Conservation (phyloP, 2,329 filamentous ascomycete genomes). For the Dichotomopilus funicola region DNA sequence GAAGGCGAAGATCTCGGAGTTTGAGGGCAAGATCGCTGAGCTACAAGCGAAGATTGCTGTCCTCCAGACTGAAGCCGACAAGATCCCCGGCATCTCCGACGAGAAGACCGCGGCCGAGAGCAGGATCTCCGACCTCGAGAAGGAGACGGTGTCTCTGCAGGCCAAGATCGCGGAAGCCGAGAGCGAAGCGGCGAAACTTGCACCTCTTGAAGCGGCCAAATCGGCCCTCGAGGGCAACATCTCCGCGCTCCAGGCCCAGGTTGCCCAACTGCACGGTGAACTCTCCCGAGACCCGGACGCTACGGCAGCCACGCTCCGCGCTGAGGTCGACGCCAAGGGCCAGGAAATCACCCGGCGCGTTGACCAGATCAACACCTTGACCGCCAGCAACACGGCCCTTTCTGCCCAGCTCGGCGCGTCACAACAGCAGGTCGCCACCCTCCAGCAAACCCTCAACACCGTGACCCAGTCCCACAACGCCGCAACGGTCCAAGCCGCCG, state of each 20-base stretch:
- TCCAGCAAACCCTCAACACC: slow-evolving; percentile 16
- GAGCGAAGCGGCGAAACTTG: slow-evolving; percentile 17
- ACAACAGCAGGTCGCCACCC: slow-evolving; percentile 18
- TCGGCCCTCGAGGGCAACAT: slow-evolving; percentile 16
- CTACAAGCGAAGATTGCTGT: slow-evolving; percentile 17
- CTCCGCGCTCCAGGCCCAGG: slow-evolving; percentile 17
- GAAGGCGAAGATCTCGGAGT: slow-evolving; percentile 16
- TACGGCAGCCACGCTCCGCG: slow-evolving; percentile 16
- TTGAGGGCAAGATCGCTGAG: slow-evolving; percentile 18
- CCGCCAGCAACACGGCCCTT: slow-evolving; percentile 19
- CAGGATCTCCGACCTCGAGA: slow-evolving; percentile 18
- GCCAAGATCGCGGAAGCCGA: slow-evolving; percentile 15
- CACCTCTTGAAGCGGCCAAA: slow-evolving; percentile 17
- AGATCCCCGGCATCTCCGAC: slow-evolving; percentile 18
- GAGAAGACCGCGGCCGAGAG: slow-evolving; percentile 20
- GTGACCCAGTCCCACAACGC: slow-evolving; percentile 18
- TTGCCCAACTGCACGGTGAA: slow-evolving; percentile 20
- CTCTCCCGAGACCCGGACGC: slow-evolving; percentile 21
- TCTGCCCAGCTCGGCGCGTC: slow-evolving; percentile 21
- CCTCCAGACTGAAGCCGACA: slow-evolving; percentile 23
- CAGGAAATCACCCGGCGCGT: slow-evolving; percentile 21
- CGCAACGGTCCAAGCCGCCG: slow-evolving; percentile 17
- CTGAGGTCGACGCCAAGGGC: slow-evolving; percentile 21
- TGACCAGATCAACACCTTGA: slow-evolving; percentile 21
- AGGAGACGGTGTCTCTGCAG: slow-evolving; percentile 16